phyloP scores from a whole-genome alignment of 352 stramenopile genomes.

The Phytophthora idaei region DNA sequence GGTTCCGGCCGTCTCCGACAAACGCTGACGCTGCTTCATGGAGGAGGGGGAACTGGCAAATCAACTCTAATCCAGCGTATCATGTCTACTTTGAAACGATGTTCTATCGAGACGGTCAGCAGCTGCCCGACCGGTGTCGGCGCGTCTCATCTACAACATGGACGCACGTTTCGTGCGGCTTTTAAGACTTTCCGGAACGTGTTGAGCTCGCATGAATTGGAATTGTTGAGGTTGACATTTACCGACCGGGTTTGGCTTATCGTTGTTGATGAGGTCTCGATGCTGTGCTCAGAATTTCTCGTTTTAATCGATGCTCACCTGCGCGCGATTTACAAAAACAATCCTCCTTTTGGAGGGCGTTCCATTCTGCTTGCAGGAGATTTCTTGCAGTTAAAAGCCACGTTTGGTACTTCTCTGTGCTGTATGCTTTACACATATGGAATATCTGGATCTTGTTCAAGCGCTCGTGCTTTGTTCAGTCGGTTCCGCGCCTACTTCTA shows the following conservation, averaged over 20 bases:
- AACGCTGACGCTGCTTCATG: constrained; percentile 15
- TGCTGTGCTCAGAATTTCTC: constrained; percentile 20
- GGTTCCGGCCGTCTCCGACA: not conserved
- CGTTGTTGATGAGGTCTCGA: constrained; percentile 29
- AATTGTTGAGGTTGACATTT: constrained; percentile 18
- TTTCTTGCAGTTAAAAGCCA: constrained; percentile 22
- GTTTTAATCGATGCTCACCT: constrained; percentile 20
- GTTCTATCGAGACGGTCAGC: not conserved
- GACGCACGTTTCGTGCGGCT: constrained; percentile 13
- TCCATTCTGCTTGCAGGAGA: constrained; percentile 20
- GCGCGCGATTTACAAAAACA: constrained; percentile 16
- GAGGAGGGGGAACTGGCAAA: constrained; percentile 18
- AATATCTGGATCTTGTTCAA: too few species aligned
- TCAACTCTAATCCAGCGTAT: constrained; percentile 3
- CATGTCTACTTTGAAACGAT: not conserved
- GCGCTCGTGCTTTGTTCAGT: too few species aligned
- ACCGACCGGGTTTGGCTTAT: constrained; percentile 20
- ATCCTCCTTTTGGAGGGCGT: constrained; percentile 13
- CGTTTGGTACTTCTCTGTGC: too few species aligned
- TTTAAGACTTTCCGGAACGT: constrained; percentile 3
- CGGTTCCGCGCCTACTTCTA: too few species aligned
- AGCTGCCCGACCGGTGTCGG: constrained; percentile 20
- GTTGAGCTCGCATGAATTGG: constrained; percentile 12
- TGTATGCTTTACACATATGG: too few species aligned
- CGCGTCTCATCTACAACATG: constrained; percentile 10